Percentiles rank a stretch among this genome's conserved stretches.
These are phyloP conservation scores for Fusarium falciforme DNA, from an alignment of 2,329 filamentous ascomycete genomes.

Conservation along the genomic window DNA sequence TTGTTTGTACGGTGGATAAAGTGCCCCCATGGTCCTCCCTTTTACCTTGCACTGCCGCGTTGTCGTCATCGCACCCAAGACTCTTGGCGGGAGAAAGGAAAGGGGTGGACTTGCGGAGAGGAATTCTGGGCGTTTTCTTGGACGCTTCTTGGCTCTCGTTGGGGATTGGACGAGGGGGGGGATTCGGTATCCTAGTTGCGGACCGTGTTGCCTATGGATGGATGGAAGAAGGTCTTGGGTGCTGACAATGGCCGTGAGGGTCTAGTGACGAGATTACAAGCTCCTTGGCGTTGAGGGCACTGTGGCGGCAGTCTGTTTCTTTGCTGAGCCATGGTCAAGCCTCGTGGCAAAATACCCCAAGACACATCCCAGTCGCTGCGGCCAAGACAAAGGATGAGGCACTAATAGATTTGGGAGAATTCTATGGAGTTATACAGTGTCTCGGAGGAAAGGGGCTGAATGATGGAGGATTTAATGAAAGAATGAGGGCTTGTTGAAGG, in stretches of 20 bases:
- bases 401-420: not conserved
- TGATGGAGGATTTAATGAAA: not conserved
- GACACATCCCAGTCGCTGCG: not conserved
- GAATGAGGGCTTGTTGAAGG: not conserved
- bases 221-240: not conserved
- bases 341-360: not conserved
- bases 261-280: not conserved
- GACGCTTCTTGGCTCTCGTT: slow-evolving; percentile 16
- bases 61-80: slow-evolving; percentile 40
- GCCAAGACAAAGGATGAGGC: not conserved
- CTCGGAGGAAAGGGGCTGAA: not conserved
- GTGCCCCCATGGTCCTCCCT: not conserved
- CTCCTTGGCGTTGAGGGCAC: not conserved
- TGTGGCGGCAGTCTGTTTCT: not conserved
- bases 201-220: not conserved
- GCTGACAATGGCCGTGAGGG: not conserved
- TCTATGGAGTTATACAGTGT: not conserved
- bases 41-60: slow-evolving; percentile 42
- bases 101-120: slow-evolving; percentile 10
- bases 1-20: slow-evolving; percentile 16
- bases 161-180: not conserved
- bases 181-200: slow-evolving; percentile 4
- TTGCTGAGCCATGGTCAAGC: not conserved
- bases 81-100: slow-evolving; percentile 33
- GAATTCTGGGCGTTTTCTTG: slow-evolving; percentile 25